These are phyloP conservation scores for Fraxinus ornus DNA, from an alignment of 305 asterid genomes.

Conservation along the genomic window DNA sequence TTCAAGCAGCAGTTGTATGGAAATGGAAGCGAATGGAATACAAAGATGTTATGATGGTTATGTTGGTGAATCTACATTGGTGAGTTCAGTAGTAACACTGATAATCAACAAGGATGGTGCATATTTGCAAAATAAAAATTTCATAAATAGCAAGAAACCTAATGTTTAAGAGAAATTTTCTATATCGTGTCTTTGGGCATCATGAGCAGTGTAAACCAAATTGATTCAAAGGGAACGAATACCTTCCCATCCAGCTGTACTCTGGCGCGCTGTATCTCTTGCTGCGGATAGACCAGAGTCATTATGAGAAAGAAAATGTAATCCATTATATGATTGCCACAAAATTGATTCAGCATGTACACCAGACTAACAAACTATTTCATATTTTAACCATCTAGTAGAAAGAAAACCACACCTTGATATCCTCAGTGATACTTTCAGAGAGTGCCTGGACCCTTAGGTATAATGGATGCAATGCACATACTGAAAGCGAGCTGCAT, in stretches of 20 bases:
- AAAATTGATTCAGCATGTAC: conserved; percentile 1
- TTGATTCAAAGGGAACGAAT: conserved; percentile 16
- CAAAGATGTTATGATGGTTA: background rate
- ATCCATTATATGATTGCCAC: background rate
- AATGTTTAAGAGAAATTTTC: background rate
- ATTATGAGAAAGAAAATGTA: background rate
- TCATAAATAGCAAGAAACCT: background rate
- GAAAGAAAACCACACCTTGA: conserved; percentile 47
- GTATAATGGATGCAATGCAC: conserved; percentile 95
- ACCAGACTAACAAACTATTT: background rate
- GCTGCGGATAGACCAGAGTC: conserved; percentile 42
- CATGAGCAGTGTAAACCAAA: background rate
- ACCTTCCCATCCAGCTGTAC: conserved; percentile 76
- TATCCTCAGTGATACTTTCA: conserved; percentile 58
- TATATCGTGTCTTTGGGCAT: background rate
- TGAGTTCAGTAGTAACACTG: background rate
- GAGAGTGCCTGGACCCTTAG: conserved; percentile 87
- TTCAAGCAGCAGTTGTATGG: background rate
- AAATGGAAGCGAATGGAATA: background rate
- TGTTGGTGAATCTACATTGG: background rate
- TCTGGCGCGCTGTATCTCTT: conserved; percentile 66
- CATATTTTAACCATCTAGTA: background rate
- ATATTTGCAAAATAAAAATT: background rate
- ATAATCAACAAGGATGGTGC: background rate
- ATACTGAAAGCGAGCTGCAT: conserved; percentile 95